Percentiles rank a stretch among this genome's conserved stretches.
Evolutionary conservation across 352 stramenopile species (phyloP).

Genomic region (Phytopythium chamaehyphon): DNA sequence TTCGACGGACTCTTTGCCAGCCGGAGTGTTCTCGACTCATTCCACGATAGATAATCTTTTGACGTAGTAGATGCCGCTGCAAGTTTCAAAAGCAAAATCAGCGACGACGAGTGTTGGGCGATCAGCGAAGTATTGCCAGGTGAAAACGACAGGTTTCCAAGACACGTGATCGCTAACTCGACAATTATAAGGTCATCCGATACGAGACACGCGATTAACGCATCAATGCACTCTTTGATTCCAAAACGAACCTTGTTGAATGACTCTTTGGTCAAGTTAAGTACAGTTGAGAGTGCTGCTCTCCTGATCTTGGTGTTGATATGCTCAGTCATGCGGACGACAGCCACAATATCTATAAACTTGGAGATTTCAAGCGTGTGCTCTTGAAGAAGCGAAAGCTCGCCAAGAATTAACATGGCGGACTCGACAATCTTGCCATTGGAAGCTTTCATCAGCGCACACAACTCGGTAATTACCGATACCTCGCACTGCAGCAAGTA

Average conservation of each 20-base stretch:
- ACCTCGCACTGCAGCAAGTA: conserved; percentile 58
- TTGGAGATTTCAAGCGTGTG: conserved; percentile 72
- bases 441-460: conserved; percentile 48
- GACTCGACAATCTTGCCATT: conserved; percentile 72
- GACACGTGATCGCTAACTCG: conserved; percentile 52
- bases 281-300: conserved; percentile 45
- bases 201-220: conserved; percentile 42
- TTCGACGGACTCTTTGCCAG: conserved; percentile 12
- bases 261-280: conserved; percentile 67
- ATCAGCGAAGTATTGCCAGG: conserved; percentile 41
- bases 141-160: conserved; percentile 68
- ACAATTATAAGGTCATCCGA: conserved; percentile 62
- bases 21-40: conserved; percentile 21
- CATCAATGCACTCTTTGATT: conserved; percentile 45
- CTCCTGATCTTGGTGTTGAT: conserved; percentile 55
- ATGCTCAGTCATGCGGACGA: conserved; percentile 61
- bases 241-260: conserved; percentile 80
- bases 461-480: conserved; percentile 49
- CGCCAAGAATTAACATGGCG: conserved; percentile 63
- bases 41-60: conserved; percentile 56
- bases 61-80: conserved; percentile 31
- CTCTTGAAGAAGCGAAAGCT: conserved; percentile 52
- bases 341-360: conserved; percentile 51
- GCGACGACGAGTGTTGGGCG: conserved; percentile 23
- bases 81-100: conserved; percentile 47